Base-by-base conservation (phyloP, 106 monocot genomes). In the Narthecium ossifragum region DNA sequence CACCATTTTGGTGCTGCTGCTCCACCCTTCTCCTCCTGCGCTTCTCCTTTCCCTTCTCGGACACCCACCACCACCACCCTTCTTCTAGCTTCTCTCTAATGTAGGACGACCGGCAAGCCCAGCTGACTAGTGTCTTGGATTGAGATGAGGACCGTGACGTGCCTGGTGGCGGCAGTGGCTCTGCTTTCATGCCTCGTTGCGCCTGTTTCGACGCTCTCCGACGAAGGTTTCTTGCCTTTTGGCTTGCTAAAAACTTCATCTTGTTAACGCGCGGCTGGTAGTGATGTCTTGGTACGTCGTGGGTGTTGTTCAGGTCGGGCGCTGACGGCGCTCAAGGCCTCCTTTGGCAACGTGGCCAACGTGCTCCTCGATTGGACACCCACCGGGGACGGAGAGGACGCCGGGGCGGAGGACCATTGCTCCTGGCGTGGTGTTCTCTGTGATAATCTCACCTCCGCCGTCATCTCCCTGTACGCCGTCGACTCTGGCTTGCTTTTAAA, bases 351-450 rank as follows among this genome's bases (percentile, higher is more conserved):
- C 72, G 78, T 60, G 6, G 81, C 80, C 14, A 84, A 74, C 57
- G 81, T 74, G 61, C 71, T 98, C 1, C 64, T 91, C 12, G 84
- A 90, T 59, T 98, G 96, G 94, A 76, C 63, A 26, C 59, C 41
- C 12, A 33, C n/a, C 28, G 39, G n/a, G 31, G 24, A 13, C 41
- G 74, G 38, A 29, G 67, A 23, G 51, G 72, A 46, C 34, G 64
- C 40, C 5, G 57, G 23, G 26, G 41, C 24, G 36, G 59, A 48
- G 11, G 77, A 75, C 32, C 80, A 89, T 56, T 98, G 96, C 62
- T 53, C 81, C 0, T 98, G 96, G 96, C 69, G 81, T 26, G 96
- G 96, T 1, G 87, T 98, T 40, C 14, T 72, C 30, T 98, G 96
- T 51, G 84, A 81, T 59, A 77, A 77, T 43, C 57, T 74, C 65